Base-by-base conservation (phyloP, 139 green algal genomes). In the Picochlorum sp. region DNA sequence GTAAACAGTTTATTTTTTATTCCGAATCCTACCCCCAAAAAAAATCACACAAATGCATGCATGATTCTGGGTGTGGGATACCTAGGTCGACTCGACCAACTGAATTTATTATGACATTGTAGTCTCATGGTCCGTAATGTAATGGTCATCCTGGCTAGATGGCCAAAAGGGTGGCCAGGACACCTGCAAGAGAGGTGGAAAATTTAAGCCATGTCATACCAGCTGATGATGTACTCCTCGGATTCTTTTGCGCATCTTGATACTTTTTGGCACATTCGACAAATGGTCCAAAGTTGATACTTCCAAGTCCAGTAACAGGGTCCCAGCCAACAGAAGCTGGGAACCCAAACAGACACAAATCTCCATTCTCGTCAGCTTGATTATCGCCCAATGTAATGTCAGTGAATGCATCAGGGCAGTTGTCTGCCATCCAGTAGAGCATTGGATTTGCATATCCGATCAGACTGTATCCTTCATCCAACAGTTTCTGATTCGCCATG, bases 381-480 rank as follows among this genome's bases (percentile, higher is more conserved):
- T 54, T 54, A 20, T 54, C 18, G 16, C 47, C 47, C 11, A n/a
- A 8, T 23, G 47, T 23, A 7, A 54, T 54, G 47, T 54, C 47
- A 7, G 16, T n/a, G 47, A 54, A 54, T n/a, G 47, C 47, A 18
- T 54, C 47, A 9, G 47, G 16, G 47, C 47, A 54, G 47, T 54
- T 54, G 6, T 54, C 47, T 54, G 16, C 47, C 47, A 54, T 54
- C 47, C 47, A 54, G 11, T 54, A 54, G 47, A 54, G 16, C 47
- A 54, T 54, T 11, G 47, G 47, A 54, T 54, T 54, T n/a, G 47
- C 47, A 54, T 54, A 54, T 20, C 47, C 47, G 6, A 54, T 54
- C 1, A 8, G 16, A 8, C 15, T 54, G 47, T 54, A 54, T 54
- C 47, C 47, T 8, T 54, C 47, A 23, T 8, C 11, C 47, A 54